phyloP scores from a whole-genome alignment of 129 eudicot species.

The Lonicera japonica region DNA sequence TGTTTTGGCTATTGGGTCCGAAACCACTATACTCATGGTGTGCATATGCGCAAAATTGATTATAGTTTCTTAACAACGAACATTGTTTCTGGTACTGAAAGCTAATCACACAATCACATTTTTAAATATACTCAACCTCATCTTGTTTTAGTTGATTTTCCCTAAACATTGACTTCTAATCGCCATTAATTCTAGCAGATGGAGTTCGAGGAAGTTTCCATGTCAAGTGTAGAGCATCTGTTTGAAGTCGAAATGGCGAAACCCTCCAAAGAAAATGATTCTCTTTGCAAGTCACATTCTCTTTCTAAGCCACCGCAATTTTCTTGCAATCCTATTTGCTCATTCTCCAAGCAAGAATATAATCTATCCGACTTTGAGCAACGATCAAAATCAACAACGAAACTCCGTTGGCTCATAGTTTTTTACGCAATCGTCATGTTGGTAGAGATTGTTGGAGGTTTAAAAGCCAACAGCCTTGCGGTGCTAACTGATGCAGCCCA shows the following conservation, averaged over 20 bases:
- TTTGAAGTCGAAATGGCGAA: conserved; percentile 27
- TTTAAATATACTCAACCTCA: neutral
- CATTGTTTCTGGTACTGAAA: neutral
- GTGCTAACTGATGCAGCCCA: conserved; percentile 78
- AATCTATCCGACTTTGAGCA: conserved; percentile 24
- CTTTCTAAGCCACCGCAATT: conserved; percentile 8
- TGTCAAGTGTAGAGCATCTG: conserved; percentile 16
- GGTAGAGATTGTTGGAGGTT: conserved; percentile 61
- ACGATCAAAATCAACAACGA: conserved; percentile 44
- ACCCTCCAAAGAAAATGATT: neutral
- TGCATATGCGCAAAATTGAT: neutral
- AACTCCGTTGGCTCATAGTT: conserved; percentile 49
- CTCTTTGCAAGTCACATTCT: conserved; percentile 2
- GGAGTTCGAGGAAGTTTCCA: conserved; percentile 33
- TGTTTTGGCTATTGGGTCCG: too few relatives aligned
- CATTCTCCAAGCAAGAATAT: conserved; percentile 35
- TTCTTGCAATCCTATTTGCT: conserved; percentile 25
- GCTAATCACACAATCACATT: neutral
- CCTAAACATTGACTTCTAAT: neutral
- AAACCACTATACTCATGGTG: neutral
- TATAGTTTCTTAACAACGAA: neutral
- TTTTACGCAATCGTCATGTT: conserved; percentile 47
- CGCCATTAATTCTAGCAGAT: conserved; percentile 21
- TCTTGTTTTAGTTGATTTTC: neutral
- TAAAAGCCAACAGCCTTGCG: conserved; percentile 70